Base-by-base conservation (phyloP, 352 stramenopile species). In the Phytophthora multivora region DNA sequence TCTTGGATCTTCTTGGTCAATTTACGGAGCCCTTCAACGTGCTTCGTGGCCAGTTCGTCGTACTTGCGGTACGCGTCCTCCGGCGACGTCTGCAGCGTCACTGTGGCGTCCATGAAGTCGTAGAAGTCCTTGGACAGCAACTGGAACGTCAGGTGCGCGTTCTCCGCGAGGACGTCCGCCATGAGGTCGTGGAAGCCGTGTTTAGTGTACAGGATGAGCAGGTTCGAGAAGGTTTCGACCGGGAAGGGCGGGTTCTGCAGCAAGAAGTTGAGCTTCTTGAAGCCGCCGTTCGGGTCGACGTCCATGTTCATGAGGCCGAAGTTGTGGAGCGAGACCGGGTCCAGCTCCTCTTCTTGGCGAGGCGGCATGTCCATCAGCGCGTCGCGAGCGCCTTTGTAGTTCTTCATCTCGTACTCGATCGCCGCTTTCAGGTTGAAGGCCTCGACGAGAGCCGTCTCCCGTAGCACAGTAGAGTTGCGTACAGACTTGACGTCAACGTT, bases 261-360 rank as follows among this genome's bases (percentile, higher is more conserved):
- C n/a, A 99, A 51, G 40, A 97, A 98, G 52, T 97, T 97, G 45
- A 99, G 79, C 65, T 98, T 98, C 66, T 97, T 91, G 68, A 98
- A 98, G 49, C 90, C 93, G 16, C 79, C 80, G 33, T 89, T 94
- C 15, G 95, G 93, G 57, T 99, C 93, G 38, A 96, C 77, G 19
- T 98, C 90, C 81, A 98, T 97, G 69, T 98, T 93, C 74, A 98
- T 93, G 25, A 99, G 83, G 0, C 83, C 96, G 61, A 96, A 83
- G 62, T 94, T 94, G 72, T 94, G 86, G 40, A 94, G 66, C n/a
- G 83, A 92, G 6, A 94, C 95, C 0, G 95, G 84, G 63, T 99
- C 97, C 9, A 98, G 74, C 61, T 98, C 94, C 72, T 97, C 90
- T 56, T 98, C 90, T 19, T 90, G 73, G 4, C 85, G 77, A 25